Evolutionary conservation across 441 rosid species (phyloP).

Genomic region (California macrophylla): DNA sequence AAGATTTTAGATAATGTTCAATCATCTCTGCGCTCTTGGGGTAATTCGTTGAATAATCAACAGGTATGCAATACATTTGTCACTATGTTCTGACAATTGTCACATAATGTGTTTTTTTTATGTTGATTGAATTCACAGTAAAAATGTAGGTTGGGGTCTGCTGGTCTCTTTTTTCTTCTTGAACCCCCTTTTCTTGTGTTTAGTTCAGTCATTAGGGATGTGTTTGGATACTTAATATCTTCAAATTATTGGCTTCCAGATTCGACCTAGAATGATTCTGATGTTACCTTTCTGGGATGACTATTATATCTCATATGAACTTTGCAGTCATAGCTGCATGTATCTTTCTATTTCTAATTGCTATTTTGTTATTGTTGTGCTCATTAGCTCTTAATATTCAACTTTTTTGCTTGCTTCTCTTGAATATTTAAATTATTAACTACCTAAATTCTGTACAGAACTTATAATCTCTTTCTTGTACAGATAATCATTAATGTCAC

Average conservation of each 20-base stretch:
- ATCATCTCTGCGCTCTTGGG: conserved; percentile 68
- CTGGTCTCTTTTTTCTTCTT: background rate
- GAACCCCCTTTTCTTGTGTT: background rate
- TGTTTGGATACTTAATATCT: background rate
- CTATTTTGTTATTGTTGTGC: background rate
- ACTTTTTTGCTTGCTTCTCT: background rate
- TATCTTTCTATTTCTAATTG: background rate
- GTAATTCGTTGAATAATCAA: conserved; percentile 47
- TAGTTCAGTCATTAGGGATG: background rate
- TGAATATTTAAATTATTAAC: background rate
- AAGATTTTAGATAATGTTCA: conserved; percentile 52
- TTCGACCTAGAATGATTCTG: background rate
- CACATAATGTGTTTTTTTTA: background rate
- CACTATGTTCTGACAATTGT: background rate
- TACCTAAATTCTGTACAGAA: background rate
- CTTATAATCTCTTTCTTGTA: background rate
- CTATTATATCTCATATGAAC: too few relatives aligned
- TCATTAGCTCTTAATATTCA: background rate
- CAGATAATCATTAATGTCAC: background rate
- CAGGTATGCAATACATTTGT: conserved; percentile 39
- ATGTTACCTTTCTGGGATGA: background rate
- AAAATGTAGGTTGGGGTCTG: background rate
- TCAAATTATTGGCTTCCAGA: background rate
- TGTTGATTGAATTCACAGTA: background rate
- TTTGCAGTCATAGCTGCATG: background rate